Conservation (phyloP, 2,329 filamentous ascomycete species). For the Teratosphaeria zuluensis region DNA sequence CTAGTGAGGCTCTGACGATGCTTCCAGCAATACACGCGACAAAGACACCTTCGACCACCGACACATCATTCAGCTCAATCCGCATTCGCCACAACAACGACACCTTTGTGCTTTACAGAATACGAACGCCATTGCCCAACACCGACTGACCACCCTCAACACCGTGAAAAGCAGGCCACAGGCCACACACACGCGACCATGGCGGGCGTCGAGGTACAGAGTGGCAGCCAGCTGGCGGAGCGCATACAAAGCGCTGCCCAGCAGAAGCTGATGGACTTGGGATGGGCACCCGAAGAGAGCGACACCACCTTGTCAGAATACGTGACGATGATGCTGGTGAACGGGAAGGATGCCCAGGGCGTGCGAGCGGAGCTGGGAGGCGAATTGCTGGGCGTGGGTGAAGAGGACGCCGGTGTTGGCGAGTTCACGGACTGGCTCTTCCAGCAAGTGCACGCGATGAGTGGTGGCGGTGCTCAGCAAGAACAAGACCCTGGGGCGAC, state of each 20-base stretch:
- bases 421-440: constrained; percentile 94
- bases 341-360: constrained; percentile 84
- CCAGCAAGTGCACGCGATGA: constrained; percentile 32
- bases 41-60: neutral
- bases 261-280: constrained; percentile 83
- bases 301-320: constrained; percentile 87
- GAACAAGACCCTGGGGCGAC: constrained; percentile 1
- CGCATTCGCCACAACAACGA: neutral
- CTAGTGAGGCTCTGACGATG: neutral
- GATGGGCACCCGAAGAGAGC: constrained; percentile 75
- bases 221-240: constrained; percentile 74
- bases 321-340: constrained; percentile 93
- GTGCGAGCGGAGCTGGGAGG: constrained; percentile 80
- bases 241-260: constrained; percentile 75
- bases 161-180: neutral
- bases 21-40: neutral
- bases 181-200: constrained; percentile 38
- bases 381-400: constrained; percentile 71
- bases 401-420: constrained; percentile 71
- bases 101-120: neutral
- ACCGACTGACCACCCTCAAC: neutral
- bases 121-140: too few species aligned
- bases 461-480: constrained; percentile 1
- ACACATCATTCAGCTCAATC: neutral
- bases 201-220: constrained; percentile 55